These are phyloP conservation scores for Lentinula aciculospora DNA, from an alignment of 768 basidiomycete genomes.

Conservation along the genomic window DNA sequence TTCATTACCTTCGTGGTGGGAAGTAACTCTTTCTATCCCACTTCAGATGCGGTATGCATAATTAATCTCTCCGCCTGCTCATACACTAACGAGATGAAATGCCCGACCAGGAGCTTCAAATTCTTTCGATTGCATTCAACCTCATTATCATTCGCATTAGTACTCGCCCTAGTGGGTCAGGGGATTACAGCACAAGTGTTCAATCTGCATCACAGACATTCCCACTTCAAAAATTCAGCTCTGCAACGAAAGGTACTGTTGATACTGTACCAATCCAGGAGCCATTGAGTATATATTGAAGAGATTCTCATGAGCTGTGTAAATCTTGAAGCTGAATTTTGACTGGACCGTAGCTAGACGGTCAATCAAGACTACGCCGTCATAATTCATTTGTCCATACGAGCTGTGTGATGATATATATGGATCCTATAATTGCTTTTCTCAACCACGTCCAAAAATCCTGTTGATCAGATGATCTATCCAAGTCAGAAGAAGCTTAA, in stretches of 20 bases:
- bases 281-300: no score
- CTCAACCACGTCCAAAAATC: background rate
- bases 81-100: no score
- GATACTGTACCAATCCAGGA: no score
- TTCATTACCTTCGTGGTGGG: constrained; percentile 4
- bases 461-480: background rate
- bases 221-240: background rate
- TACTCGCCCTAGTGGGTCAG: background rate
- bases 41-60: constrained; percentile 1
- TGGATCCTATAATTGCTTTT: background rate
- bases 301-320: no score
- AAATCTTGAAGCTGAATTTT: background rate
- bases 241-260: background rate
- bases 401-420: background rate
- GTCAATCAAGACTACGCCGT: background rate
- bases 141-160: constrained; percentile 11
- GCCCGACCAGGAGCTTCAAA: constrained; percentile 6
- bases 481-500: no score
- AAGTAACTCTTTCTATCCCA: constrained; percentile 8
- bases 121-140: constrained; percentile 11
- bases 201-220: background rate
- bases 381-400: background rate
- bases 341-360: background rate
- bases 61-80: background rate
- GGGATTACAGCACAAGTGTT: background rate